Evolutionary conservation across 2,329 filamentous ascomycete species (phyloP), one percentile per base, ranked within the genome.

Genomic region (Fusarium piperis): DNA sequence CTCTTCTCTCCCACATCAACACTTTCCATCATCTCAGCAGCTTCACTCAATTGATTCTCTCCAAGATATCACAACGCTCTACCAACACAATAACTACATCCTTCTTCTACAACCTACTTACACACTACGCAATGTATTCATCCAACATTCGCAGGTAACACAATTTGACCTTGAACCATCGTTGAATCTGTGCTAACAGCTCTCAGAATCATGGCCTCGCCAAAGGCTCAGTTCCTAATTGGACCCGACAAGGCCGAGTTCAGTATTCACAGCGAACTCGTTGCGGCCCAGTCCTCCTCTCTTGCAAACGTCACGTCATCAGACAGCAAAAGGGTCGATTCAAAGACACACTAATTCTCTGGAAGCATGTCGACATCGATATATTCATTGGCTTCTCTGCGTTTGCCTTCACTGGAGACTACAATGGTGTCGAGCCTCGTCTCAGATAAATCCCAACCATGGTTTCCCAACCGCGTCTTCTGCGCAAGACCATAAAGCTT

Each of bases 151-250:
- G 5, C 0, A 28, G 11, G 44, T 48, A 48, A 30, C 3, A 0
- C 23, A 28, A 44, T n/a, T 12, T 2, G 2, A n/a, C 1, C 26
- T 4, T 1, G 16, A 13, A 0, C 2, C 2, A n/a, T n/a, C 4
- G 6, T 8, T n/a, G 6, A 4, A 46, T 7, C 15, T 5, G 9
- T 12, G 15, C 41, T 46, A 28, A 46, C 23, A 7, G 11, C 6
- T 11, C 1, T n/a, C 3, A 48, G 26, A 3, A 18, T 48, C 9
- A n/a, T 48, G 9, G 15, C 44, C 23, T 48, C 44, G 11, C 44
- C 26, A 48, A 8, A 12, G 16, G 16, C 10, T 3, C 11, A 48
- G 26, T 48, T 48, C 16, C 44, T 11, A 10, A 48, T 48, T 6
- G 44, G 44, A 12, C 44, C 15, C 23, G 15, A 48, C 44, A n/a